Conservation (phyloP, 768 basidiomycete species). For the Leccinum rimulosum region DNA sequence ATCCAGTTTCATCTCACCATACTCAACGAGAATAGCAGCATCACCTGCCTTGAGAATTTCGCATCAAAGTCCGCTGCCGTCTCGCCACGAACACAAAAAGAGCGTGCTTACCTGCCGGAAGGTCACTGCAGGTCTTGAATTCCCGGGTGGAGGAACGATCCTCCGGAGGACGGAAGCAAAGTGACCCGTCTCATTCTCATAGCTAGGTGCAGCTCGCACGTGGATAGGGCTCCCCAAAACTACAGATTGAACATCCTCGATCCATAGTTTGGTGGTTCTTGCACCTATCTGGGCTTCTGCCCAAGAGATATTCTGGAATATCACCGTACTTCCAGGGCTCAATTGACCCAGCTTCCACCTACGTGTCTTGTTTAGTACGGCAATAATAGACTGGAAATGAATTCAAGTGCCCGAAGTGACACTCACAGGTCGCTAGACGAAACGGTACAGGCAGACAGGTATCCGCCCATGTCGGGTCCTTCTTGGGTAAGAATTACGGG, state of each 20-base stretch:
- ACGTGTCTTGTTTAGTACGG: neutral
- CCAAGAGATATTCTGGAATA: slow-evolving; percentile 51
- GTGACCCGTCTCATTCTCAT: neutral
- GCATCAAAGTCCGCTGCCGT: neutral
- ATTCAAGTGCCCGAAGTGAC: neutral
- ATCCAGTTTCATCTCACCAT: slow-evolving; percentile 53
- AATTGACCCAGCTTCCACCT: slow-evolving; percentile 73
- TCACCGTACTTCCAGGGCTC: slow-evolving; percentile 51
- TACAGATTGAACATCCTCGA: slow-evolving; percentile 22
- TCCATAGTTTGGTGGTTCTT: slow-evolving; percentile 29
- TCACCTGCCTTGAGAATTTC: slow-evolving; percentile 53
- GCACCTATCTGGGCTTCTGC: slow-evolving; percentile 33
- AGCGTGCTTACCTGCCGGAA: slow-evolving; percentile 50
- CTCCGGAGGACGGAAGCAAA: slow-evolving; percentile 14
- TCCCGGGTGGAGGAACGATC: neutral
- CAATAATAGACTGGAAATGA: neutral
- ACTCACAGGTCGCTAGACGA: slow-evolving; percentile 50
- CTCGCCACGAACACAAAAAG: neutral
- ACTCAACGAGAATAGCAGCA: slow-evolving; percentile 60
- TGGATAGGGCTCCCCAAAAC: neutral
- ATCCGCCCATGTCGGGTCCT: slow-evolving; percentile 64
- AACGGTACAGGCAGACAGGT: slow-evolving; percentile 55
- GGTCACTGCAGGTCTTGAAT: slow-evolving; percentile 35
- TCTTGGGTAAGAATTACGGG: slow-evolving; percentile 64
- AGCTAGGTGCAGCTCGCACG: neutral